These are phyloP conservation scores for Aspergillus vadensis DNA, from an alignment of 2,329 filamentous ascomycete genomes.

Conservation along the genomic window DNA sequence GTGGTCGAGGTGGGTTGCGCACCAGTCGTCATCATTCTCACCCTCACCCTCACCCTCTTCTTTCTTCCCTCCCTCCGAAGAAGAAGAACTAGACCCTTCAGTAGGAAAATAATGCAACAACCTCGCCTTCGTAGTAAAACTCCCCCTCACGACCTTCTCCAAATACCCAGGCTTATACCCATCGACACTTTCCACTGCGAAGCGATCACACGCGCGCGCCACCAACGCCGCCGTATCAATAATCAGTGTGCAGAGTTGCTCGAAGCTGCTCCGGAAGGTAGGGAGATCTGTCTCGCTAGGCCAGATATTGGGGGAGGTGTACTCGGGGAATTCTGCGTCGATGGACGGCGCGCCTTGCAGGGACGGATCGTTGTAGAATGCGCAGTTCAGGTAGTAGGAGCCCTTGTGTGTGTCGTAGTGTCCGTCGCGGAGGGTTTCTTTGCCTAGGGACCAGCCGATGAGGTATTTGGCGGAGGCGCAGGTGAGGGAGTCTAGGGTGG, in stretches of 20 bases:
- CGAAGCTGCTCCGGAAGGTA: constrained; percentile 72
- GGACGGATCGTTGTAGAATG: constrained; percentile 50
- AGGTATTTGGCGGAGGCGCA: constrained; percentile 58
- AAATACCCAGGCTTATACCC: constrained; percentile 78
- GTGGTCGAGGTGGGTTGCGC: constrained; percentile 75
- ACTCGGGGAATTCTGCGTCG: constrained; percentile 58
- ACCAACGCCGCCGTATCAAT: constrained; percentile 89
- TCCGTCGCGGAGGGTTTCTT: constrained; percentile 63
- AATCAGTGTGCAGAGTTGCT: constrained; percentile 76
- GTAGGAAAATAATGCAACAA: constrained; percentile 88
- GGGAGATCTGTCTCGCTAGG: constrained; percentile 69
- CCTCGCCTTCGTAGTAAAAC: constrained; percentile 85
- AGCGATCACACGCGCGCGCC: constrained; percentile 84
- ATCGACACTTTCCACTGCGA: constrained; percentile 75
- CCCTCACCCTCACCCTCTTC: constrained; percentile 63
- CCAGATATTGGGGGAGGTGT: constrained; percentile 90
- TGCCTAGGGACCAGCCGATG: constrained; percentile 66
- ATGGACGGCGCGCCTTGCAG: constrained; percentile 40
- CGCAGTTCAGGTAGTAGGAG: constrained; percentile 65
- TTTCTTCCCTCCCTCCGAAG: background rate
- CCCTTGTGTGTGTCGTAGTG: constrained; percentile 65
- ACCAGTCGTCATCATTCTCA: constrained; percentile 94
- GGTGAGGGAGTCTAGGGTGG: constrained; percentile 43
- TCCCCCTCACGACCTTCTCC: constrained; percentile 81
- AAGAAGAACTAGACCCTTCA: background rate